These are phyloP conservation scores for Aspergillus tamarii DNA, from an alignment of 2,329 filamentous ascomycete genomes.

Conservation along the genomic window DNA sequence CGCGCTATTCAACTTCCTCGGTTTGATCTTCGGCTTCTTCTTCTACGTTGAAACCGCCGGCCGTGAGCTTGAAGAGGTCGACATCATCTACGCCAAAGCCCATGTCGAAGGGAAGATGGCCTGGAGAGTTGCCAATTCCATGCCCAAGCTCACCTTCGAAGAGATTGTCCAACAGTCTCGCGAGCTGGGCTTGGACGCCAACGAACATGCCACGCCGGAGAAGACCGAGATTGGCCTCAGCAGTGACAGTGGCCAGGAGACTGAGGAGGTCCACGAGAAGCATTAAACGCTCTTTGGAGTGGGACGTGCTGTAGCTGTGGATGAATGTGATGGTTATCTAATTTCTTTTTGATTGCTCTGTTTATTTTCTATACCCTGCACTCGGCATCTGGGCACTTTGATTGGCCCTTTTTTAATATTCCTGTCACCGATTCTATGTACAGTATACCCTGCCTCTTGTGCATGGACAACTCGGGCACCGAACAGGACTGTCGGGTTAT, in stretches of 20 bases:
- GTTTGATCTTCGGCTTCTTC: conserved; percentile 55
- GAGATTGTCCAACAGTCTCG: conserved; percentile 29
- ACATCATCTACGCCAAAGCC: conserved; percentile 45
- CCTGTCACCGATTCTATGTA: no score
- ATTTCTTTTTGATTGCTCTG: not conserved
- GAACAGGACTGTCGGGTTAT: no score
- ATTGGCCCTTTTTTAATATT: no score
- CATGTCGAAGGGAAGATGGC: conserved; percentile 38
- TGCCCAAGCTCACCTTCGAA: conserved; percentile 35
- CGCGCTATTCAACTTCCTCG: conserved; percentile 41
- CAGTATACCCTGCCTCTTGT: no score
- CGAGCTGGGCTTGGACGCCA: conserved; percentile 28
- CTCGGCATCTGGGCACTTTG: no score
- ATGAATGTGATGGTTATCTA: not conserved
- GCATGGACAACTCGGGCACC: no score
- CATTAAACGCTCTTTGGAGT: not conserved
- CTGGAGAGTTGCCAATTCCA: conserved; percentile 24
- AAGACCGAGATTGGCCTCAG: conserved; percentile 26
- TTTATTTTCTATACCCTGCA: not conserved
- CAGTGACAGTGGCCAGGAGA: conserved; percentile 18
- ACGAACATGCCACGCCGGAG: conserved; percentile 5
- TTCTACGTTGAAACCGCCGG: conserved; percentile 55
- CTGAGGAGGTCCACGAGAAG: conserved; percentile 3
- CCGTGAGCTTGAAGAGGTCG: conserved; percentile 45
- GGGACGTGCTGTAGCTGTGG: not conserved